Conservation (phyloP, 371 early-diverging fungal species). For the Encephalitozoon cuniculi region DNA sequence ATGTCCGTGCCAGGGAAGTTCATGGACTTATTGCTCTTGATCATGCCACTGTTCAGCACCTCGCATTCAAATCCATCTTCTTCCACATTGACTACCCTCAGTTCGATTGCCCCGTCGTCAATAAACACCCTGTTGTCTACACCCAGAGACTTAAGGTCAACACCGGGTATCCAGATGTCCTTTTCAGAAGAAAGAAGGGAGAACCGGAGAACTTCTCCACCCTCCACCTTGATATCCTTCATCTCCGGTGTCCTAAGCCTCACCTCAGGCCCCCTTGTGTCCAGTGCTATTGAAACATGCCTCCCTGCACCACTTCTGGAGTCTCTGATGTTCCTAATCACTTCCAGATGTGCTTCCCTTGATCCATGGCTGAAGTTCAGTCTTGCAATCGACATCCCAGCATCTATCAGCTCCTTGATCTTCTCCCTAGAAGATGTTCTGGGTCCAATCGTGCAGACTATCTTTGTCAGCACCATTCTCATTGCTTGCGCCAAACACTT, state of each 20-base stretch:
- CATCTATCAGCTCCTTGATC: constrained; percentile 59
- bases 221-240: constrained; percentile 17
- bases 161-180: constrained; percentile 72
- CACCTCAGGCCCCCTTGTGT: constrained; percentile 64
- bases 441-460: constrained; percentile 59
- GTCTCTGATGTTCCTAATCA: constrained; percentile 57
- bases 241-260: constrained; percentile 45
- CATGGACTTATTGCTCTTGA: constrained; percentile 73
- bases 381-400: constrained; percentile 87
- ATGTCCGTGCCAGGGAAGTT: constrained; percentile 75
- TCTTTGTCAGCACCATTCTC: constrained; percentile 42
- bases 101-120: constrained; percentile 63
- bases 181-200: not conserved
- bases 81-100: constrained; percentile 60
- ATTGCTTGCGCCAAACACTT: not conserved
- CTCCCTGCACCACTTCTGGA: constrained; percentile 64
- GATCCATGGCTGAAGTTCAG: constrained; percentile 66
- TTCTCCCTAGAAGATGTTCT: constrained; percentile 37
- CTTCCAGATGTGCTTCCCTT: constrained; percentile 53
- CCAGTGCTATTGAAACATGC: constrained; percentile 65
- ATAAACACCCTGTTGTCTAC: constrained; percentile 72
- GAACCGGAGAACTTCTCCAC: constrained; percentile 60
- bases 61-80: constrained; percentile 62
- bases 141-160: constrained; percentile 71
- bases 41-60: constrained; percentile 68